Evolutionary conservation across 1,284 basidiomycete species (phyloP).

Genomic region (Fomes fomentarius): DNA sequence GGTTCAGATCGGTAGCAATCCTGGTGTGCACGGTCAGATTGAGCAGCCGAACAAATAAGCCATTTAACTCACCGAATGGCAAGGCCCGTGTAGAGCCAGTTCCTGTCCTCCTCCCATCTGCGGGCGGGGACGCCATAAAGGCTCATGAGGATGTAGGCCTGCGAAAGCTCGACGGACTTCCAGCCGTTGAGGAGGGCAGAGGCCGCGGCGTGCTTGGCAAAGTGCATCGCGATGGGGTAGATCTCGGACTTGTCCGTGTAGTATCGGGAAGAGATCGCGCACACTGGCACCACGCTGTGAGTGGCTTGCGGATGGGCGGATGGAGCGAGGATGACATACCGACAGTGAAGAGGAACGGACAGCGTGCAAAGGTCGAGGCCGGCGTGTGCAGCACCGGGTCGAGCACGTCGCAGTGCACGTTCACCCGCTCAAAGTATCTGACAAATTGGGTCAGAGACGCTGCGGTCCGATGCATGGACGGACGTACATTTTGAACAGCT

Average conservation of each 20-base stretch:
- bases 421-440: slow-evolving; percentile 71
- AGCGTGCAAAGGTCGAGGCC: slow-evolving; percentile 71
- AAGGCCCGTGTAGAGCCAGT: slow-evolving; percentile 81
- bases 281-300: slow-evolving; percentile 49
- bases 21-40: slow-evolving; percentile 26
- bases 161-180: slow-evolving; percentile 67
- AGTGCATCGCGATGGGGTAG: slow-evolving; percentile 86
- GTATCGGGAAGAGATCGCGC: slow-evolving; percentile 77
- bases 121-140: slow-evolving; percentile 78
- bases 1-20: slow-evolving; percentile 84
- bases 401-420: slow-evolving; percentile 76
- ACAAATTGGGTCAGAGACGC: too few species aligned
- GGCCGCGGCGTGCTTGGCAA: slow-evolving; percentile 80
- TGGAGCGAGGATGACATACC: slow-evolving; percentile 48
- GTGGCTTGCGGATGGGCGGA: neutral
- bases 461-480: neutral
- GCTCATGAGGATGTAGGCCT: slow-evolving; percentile 75
- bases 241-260: slow-evolving; percentile 77
- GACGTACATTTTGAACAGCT: slow-evolving; percentile 83
- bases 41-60: neutral
- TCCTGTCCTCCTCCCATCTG: slow-evolving; percentile 82
- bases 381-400: slow-evolving; percentile 77
- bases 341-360: slow-evolving; percentile 83
- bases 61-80: slow-evolving; percentile 61
- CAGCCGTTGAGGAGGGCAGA: slow-evolving; percentile 78